phyloP scores from a whole-genome alignment of 768 basidiomycete genomes.

The Mycena venus region DNA sequence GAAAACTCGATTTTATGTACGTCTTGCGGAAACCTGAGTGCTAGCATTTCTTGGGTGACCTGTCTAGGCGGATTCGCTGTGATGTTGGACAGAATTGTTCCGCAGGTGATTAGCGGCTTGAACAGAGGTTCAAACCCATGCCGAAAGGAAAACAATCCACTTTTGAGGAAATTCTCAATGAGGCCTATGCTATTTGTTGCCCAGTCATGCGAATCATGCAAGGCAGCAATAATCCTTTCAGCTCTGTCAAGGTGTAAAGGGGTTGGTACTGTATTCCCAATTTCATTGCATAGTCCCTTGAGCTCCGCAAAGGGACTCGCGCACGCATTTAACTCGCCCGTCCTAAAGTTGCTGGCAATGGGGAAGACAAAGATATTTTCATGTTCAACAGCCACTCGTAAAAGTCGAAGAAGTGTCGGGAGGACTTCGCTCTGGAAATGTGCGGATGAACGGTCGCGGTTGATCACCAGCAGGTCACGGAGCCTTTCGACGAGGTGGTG shows the following conservation, averaged over 20 bases:
- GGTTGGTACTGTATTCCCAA: too few relatives aligned
- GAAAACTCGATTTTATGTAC: background rate
- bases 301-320: too few relatives aligned
- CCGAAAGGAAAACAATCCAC: background rate
- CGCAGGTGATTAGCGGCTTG: background rate
- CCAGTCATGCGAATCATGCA: too few relatives aligned
- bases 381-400: background rate
- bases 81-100: background rate
- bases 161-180: too few relatives aligned
- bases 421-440: background rate
- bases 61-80: background rate
- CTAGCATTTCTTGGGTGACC: too few relatives aligned
- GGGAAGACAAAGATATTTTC: background rate
- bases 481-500: background rate
- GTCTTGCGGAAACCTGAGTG: background rate
- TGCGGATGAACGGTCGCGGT: background rate
- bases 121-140: background rate
- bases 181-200: too few relatives aligned
- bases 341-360: background rate
- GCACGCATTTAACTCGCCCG: too few relatives aligned
- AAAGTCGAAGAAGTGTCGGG: background rate
- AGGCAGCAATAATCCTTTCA: too few relatives aligned
- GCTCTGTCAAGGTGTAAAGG: too few relatives aligned
- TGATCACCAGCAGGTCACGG: background rate
- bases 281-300: too few relatives aligned